These are phyloP conservation scores for Bonnemaisonia californica DNA, from an alignment of 31 red algal species.

Conservation along the genomic window DNA sequence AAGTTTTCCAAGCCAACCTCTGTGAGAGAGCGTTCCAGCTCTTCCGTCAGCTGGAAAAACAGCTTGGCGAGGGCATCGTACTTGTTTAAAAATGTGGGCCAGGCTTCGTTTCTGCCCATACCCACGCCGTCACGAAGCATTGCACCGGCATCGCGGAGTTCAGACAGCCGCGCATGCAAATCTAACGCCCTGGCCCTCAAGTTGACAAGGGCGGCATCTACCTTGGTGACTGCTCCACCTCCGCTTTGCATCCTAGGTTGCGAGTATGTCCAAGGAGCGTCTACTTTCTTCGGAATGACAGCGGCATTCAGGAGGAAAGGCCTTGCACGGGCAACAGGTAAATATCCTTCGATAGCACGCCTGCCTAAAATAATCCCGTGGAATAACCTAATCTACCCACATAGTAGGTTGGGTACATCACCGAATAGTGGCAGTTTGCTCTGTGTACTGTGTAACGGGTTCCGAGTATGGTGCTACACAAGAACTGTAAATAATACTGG, in stretches of 20 bases:
- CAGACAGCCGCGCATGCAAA: slow-evolving; percentile 27
- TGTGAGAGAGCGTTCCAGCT: slow-evolving; percentile 36
- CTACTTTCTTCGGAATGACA: no score
- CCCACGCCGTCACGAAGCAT: slow-evolving; percentile 49
- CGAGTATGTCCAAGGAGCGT: no score
- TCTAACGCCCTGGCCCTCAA: slow-evolving; percentile 30
- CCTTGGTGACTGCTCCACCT: slow-evolving; percentile 21
- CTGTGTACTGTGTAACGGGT: no score
- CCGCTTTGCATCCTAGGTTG: slow-evolving; percentile 2
- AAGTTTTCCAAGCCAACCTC: slow-evolving; percentile 43
- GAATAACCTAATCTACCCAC: no score
- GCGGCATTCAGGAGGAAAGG: no score
- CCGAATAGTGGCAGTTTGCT: no score
- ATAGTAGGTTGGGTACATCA: no score
- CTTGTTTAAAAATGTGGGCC: slow-evolving; percentile 43
- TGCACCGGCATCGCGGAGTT: slow-evolving; percentile 20
- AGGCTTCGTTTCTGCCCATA: neutral
- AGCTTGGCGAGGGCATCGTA: slow-evolving; percentile 53
- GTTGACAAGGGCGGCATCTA: slow-evolving; percentile 33
- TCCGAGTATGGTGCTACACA: no score
- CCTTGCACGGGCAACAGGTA: no score
- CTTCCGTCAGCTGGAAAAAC: slow-evolving; percentile 34
- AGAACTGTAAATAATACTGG: no score
- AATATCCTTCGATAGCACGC: no score
- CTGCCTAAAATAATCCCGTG: no score